These are phyloP conservation scores for Globisporangium mamillatum DNA, from an alignment of 352 stramenopile species.

Conservation along the genomic window DNA sequence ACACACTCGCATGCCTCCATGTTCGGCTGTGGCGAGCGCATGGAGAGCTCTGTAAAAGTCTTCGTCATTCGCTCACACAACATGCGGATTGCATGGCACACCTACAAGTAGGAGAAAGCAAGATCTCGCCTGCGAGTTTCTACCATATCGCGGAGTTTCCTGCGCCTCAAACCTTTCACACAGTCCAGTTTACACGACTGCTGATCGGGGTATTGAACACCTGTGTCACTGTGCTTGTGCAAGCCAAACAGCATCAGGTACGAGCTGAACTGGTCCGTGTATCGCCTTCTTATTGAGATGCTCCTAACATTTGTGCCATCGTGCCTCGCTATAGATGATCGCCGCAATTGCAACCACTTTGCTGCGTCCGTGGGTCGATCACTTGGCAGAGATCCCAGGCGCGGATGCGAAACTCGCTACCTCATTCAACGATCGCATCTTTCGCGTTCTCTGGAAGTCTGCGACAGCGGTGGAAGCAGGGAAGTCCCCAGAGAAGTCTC, in stretches of 20 bases:
- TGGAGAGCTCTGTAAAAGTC: slow-evolving; percentile 17
- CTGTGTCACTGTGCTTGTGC: slow-evolving; percentile 33
- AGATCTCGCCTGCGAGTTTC: slow-evolving; percentile 19
- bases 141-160: slow-evolving; percentile 37
- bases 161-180: slow-evolving; percentile 30
- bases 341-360: slow-evolving; percentile 21
- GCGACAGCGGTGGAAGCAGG: slow-evolving; percentile 30
- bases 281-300: no score
- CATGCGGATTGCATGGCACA: slow-evolving; percentile 9
- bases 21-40: slow-evolving; percentile 52
- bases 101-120: slow-evolving; percentile 6
- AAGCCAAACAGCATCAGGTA: slow-evolving; percentile 35
- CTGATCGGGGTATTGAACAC: slow-evolving; percentile 44
- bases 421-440: slow-evolving; percentile 64
- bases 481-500: slow-evolving; percentile 20
- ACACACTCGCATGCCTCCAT: slow-evolving; percentile 47
- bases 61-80: slow-evolving; percentile 1
- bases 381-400: slow-evolving; percentile 37
- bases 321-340: slow-evolving; percentile 20
- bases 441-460: slow-evolving; percentile 73
- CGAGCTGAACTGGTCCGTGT: no score
- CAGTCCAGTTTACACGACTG: slow-evolving; percentile 45
- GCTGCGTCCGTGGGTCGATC: slow-evolving; percentile 48
- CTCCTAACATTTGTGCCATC: not conserved
- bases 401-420: slow-evolving; percentile 50